Evolutionary conservation across 495 filamentous ascomycete genomes (phyloP), one percentile per base, ranked within the genome.

Genomic region (Trichoderma parareesei): DNA sequence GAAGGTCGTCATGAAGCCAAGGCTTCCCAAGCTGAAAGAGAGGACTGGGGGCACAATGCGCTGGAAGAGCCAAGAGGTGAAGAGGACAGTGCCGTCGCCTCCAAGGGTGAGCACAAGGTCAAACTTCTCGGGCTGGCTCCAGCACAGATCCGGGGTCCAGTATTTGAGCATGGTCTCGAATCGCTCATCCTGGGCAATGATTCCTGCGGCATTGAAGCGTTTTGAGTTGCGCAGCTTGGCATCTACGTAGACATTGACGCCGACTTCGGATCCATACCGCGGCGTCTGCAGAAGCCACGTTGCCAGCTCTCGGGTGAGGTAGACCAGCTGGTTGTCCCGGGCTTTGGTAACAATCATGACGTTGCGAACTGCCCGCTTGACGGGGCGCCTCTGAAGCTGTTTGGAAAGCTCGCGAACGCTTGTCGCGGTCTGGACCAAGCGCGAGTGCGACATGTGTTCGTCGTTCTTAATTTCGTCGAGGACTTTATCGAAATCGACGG

Each of bases 261-360:
- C 92, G 8, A 81, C 65, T 62, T 93, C 85, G 46, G 82, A 89
- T 53, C 89, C 88, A 70, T 96, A 93, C 10, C 92, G 84, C 4
- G 91, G 89, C 5, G 91, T 95, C 65, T 81, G 85, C 60, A 98
- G 80, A 7, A 98, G 79, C 90, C 92, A 98, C 69, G 88, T 84
- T 16, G 92, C 78, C 61, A 98, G 78, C 69, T 96, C 89, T 57
- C 91, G 86, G 1, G 94, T 98, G 70, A 96, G 78, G 66, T 85
- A 80, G 13, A 98, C 91, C 44, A 98, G 79, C 49, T 87, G 84
- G 69, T 96, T 96, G 73, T 98, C 95, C 57, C 91, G 84, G 35
- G 95, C 92, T 75, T 98, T 98, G 65, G 95, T 98, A 38, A 98
- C 85, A 68, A 98, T 92, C 91, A 98, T 96, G 65, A 98, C 85